Conservation (phyloP, 371 early-diverging fungal species). For the Mucor irregularis region DNA sequence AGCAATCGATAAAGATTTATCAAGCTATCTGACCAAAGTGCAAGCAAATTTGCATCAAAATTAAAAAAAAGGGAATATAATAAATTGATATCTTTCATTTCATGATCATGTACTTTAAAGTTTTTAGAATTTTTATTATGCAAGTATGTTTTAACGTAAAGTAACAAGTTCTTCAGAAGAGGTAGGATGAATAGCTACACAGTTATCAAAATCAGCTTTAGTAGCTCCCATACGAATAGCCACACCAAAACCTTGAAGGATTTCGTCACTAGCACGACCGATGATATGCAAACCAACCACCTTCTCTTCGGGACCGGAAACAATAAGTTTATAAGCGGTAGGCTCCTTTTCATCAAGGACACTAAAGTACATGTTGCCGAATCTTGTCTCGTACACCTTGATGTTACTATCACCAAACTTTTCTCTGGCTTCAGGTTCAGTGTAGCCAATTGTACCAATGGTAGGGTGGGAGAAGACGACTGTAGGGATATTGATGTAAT, state of each 20-base stretch:
- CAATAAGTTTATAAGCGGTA: conserved; percentile 90
- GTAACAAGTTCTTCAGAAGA: conserved; percentile 85
- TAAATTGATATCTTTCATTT: background rate
- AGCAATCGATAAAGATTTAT: conserved; percentile 31
- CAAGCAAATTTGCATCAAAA: conserved; percentile 26
- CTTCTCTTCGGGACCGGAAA: conserved; percentile 82
- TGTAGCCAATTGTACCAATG: conserved; percentile 86
- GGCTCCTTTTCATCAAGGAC: conserved; percentile 87
- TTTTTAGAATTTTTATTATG: too few species aligned
- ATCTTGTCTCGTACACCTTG: conserved; percentile 82
- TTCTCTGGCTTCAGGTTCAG: conserved; percentile 79
- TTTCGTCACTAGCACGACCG: conserved; percentile 91
- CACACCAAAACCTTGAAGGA: conserved; percentile 89
- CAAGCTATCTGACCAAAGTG: conserved; percentile 8
- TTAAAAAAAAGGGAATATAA: conserved; percentile 6
- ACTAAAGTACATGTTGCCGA: conserved; percentile 91
- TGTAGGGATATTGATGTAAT: conserved; percentile 91
- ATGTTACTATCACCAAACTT: conserved; percentile 75
- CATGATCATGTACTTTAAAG: too few species aligned
- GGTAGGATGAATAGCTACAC: conserved; percentile 97
- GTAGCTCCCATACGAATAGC: conserved; percentile 92
- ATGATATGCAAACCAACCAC: conserved; percentile 96
- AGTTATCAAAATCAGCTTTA: conserved; percentile 91
- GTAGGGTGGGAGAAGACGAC: conserved; percentile 93
- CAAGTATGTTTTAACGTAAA: conserved; percentile 21